A percentile compares a stretch with the other conserved stretches of the same genome.
Evolutionary conservation across 2,329 filamentous ascomycete species (phyloP).

Genomic region (Neofusicoccum sp.): DNA sequence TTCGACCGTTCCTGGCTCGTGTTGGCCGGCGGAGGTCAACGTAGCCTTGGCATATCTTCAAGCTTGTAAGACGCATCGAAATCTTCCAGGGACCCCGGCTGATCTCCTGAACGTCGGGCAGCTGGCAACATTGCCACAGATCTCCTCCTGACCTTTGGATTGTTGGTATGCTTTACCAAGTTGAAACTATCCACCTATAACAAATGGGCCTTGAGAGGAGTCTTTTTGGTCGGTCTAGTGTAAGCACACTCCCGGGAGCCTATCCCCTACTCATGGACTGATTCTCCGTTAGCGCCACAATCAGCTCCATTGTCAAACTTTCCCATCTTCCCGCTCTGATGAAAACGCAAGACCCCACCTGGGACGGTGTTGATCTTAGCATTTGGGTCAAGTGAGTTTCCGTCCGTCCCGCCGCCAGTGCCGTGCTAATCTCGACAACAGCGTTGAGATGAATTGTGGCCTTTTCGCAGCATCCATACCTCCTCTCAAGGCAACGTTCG

Average conservation of each 20-base stretch:
- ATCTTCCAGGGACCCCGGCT: conserved; percentile 7
- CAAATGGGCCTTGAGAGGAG: conserved; percentile 27
- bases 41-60: conserved; percentile 16
- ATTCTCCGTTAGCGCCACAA: conserved; percentile 23
- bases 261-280: background rate
- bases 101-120: background rate
- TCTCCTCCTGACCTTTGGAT: conserved; percentile 28
- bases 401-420: background rate
- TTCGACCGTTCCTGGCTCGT: conserved; percentile 22
- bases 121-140: conserved; percentile 28
- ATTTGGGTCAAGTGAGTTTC: conserved; percentile 23
- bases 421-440: background rate
- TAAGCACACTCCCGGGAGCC: conserved; percentile 16
- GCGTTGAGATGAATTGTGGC: conserved; percentile 8
- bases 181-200: conserved; percentile 28
- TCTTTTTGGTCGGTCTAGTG: conserved; percentile 30
- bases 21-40: conserved; percentile 23
- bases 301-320: conserved; percentile 30
- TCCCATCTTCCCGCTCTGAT: conserved; percentile 26
- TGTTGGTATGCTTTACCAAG: conserved; percentile 28
- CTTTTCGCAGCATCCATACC: background rate
- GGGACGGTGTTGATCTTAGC: conserved; percentile 26
- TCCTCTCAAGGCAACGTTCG: background rate
- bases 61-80: background rate
- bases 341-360: conserved; percentile 27